phyloP scores from a whole-genome alignment of 129 eudicot species.

The Ambrosia artemisiifolia region DNA sequence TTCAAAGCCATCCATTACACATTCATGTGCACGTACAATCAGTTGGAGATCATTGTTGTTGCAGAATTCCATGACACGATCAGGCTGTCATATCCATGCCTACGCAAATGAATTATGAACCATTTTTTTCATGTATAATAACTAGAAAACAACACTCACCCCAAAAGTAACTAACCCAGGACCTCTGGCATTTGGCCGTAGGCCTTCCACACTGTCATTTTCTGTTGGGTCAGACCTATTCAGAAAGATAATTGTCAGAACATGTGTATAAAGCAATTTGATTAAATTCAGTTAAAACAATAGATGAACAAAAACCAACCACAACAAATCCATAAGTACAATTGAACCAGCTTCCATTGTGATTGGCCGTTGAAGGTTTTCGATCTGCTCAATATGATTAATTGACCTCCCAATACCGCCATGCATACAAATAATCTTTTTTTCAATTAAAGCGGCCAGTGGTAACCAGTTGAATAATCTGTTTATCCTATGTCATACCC shows the following conservation, averaged over 20 bases:
- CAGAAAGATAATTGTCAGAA: conserved; percentile 3
- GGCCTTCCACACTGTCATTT: conserved; percentile 98
- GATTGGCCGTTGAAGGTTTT: conserved; percentile 91
- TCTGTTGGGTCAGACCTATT: conserved; percentile 98
- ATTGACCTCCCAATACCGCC: conserved; percentile 99
- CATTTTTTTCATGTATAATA: not conserved
- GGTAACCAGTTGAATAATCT: conserved; percentile 99
- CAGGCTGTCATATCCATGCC: conserved; percentile 55
- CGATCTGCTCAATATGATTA: conserved; percentile 91
- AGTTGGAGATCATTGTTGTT: conserved; percentile 92
- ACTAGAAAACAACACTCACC: conserved; percentile 45
- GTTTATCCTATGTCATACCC: conserved; percentile 98
- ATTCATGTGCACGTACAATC: conserved; percentile 94
- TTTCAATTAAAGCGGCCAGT: conserved; percentile 93
- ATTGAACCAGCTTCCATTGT: conserved; percentile 98
- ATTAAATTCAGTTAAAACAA: conserved; percentile 2
- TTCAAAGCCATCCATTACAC: conserved; percentile 99
- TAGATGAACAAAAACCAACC: conserved; percentile 47
- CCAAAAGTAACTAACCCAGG: conserved; percentile 99
- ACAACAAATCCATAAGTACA: conserved; percentile 93
- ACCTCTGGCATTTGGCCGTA: conserved; percentile 98
- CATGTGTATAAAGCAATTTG: not conserved
- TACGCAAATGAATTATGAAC: not conserved
- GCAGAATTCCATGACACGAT: conserved; percentile 95
- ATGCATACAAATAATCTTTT: conserved; percentile 96